Base-by-base conservation (phyloP, 768 basidiomycete species). In the Leccinum obscurum region DNA sequence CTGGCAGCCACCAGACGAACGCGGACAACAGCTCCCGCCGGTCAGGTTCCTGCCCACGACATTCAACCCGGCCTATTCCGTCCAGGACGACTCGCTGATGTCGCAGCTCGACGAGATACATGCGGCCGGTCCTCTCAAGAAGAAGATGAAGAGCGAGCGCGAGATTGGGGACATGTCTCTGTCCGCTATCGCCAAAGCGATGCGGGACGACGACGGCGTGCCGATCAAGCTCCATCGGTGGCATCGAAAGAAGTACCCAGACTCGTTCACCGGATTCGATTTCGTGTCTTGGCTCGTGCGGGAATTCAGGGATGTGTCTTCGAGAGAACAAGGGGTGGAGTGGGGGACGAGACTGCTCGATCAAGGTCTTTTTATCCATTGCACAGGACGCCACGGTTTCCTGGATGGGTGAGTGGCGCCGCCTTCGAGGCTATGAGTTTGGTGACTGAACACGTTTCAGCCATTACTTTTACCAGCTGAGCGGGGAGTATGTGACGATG, bases 211-310 rank as follows among this genome's bases (percentile, higher is more conserved):
- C 39, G 89, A 89, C 44, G 92, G 91, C 8, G 81, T 95, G 11
- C 84, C 86, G 7, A 92, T 96, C 75, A 89, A 92, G 67, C 84
- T 91, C 60, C 83, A 92, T 64, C 86, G 85, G 56, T 98, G 94
- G 93, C 91, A 95, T 70, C 79, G 81, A 13, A 77, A 73, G 17
- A 82, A 81, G 39, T 92, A 93, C 68, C 82, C 84, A 3, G 89
- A 94, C 63, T 87, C 90, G 5, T 98, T 98, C 72, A 92, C 87
- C 10, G 95, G 95, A 1, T 87, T 85, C 63, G 92, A 94, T 46
- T 86, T 98, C 65, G 90, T 95, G 24, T 89, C 88, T 1, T 98
- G 95, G 95, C 77, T 97, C 20, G 85, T 92, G n/a, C 84, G 91
- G 34, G 91, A 95, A 72, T 98, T 95, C 68, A 84, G 87, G 32